These are phyloP conservation scores for Beauveria medogensis DNA, from an alignment of 2,329 filamentous ascomycete genomes.

Conservation along the genomic window DNA sequence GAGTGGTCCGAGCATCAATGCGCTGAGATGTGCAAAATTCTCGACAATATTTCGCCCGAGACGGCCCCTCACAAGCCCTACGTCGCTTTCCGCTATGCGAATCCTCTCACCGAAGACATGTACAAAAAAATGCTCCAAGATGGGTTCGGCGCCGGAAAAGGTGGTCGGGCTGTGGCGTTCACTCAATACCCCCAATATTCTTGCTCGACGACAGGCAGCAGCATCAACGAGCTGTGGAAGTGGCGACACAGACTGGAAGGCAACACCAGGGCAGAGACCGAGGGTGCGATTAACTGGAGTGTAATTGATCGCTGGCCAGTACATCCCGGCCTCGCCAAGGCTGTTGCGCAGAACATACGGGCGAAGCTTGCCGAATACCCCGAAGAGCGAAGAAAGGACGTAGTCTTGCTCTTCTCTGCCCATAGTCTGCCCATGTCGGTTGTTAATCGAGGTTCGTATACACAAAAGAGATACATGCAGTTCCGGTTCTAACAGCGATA, in stretches of 20 bases:
- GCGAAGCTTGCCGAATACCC: slow-evolving; percentile 78
- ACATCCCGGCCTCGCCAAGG: slow-evolving; percentile 83
- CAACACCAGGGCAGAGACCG: slow-evolving; percentile 47
- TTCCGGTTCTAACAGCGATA: slow-evolving; percentile 20
- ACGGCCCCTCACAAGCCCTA: slow-evolving; percentile 97
- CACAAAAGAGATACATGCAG: not conserved
- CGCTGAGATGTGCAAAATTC: slow-evolving; percentile 91
- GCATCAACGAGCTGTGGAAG: slow-evolving; percentile 95
- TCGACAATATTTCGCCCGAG: slow-evolving; percentile 84
- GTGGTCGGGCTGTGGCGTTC: slow-evolving; percentile 92
- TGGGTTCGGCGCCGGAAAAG: slow-evolving; percentile 81
- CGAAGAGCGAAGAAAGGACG: slow-evolving; percentile 66
- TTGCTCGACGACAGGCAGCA: slow-evolving; percentile 94
- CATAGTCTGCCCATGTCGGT: slow-evolving; percentile 97
- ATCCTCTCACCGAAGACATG: slow-evolving; percentile 90
- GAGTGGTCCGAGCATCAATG: slow-evolving; percentile 97
- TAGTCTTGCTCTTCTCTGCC: slow-evolving; percentile 85
- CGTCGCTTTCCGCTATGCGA: slow-evolving; percentile 91
- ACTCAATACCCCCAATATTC: slow-evolving; percentile 98
- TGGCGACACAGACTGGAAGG: slow-evolving; percentile 86
- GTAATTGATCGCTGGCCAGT: slow-evolving; percentile 96
- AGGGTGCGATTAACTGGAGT: slow-evolving; percentile 83
- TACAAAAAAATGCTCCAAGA: slow-evolving; percentile 76
- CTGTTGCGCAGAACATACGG: slow-evolving; percentile 89
- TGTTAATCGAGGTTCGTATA: slow-evolving; percentile 69